Base-by-base conservation (phyloP, 371 early-diverging fungal genomes). In the Mortierella sp. region DNA sequence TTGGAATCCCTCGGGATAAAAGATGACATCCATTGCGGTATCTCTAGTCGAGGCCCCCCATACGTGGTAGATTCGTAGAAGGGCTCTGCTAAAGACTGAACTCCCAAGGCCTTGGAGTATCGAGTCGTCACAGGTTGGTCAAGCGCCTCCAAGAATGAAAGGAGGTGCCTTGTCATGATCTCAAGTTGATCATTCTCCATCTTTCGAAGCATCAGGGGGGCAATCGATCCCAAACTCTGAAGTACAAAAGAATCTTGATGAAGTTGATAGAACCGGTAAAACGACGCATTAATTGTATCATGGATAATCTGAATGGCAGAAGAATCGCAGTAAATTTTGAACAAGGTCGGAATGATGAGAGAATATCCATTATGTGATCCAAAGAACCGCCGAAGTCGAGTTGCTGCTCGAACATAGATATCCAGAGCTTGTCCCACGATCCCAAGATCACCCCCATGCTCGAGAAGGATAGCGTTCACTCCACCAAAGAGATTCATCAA, bases 191-290 rank as follows among this genome's bases (percentile, higher is more conserved):
- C 66, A 23, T 44, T 55, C 5, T 62, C 30, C 52, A 70, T 75
- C 23, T 81, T 84, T 11, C 75, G 83, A 3, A 91, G 83, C 45
- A 89, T 87, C 18, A 84, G 28, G 2, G 91, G 91, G 1, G 88
- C 86, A 14, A 91, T 68, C 7, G 84, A 73, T 5, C 91, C 91
- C 23, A 91, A 63, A 82, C 93, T 86, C 68, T 91, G 91, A 55
- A 91, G 88, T 1, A 91, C 82, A 76, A 91, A 91, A 0, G 91
- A 75, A 58, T 91, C 91, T 73, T 88, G 87, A 52, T 91, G 91
- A 1, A 90, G 80, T 21, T 86, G 82, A 62, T 87, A 90, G 23
- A 91, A 90, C n/a, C 87, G 81, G 58, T 85, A 84, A 82, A 88
- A 88, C 0, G 86, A 83, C 64, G 84, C 88, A n/a, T 77, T 83